Percentiles rank a stretch among this genome's conserved stretches.
These are phyloP conservation scores for Pseudogymnoascus sp. DNA, from an alignment of 2,329 filamentous ascomycete genomes.

Conservation along the genomic window DNA sequence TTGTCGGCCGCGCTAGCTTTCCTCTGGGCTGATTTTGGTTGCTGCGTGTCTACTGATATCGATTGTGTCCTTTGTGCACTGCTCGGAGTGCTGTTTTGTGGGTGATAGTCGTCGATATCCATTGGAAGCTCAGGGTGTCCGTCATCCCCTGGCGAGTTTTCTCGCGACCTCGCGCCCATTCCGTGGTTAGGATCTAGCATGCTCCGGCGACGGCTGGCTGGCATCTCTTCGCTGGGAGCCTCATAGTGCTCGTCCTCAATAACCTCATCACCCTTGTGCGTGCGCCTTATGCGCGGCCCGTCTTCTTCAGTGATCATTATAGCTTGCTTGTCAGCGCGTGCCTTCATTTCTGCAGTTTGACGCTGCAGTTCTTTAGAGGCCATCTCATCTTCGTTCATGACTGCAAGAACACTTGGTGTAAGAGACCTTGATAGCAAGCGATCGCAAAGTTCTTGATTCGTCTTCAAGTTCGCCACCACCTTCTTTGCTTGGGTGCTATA, in stretches of 20 bases:
- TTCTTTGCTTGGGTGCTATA: slow-evolving; percentile 62
- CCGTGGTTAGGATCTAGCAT: slow-evolving; percentile 31
- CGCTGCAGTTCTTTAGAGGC: slow-evolving; percentile 82
- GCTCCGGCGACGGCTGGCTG: slow-evolving; percentile 31
- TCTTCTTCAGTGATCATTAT: slow-evolving; percentile 69
- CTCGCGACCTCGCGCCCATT: slow-evolving; percentile 28
- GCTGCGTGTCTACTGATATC: slow-evolving; percentile 22
- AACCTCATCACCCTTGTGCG: slow-evolving; percentile 91
- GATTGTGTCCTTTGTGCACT: slow-evolving; percentile 12
- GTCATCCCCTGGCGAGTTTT: slow-evolving; percentile 29
- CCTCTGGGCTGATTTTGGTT: slow-evolving; percentile 7
- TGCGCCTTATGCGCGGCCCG: slow-evolving; percentile 73
- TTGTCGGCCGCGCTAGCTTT: slow-evolving; percentile 28
- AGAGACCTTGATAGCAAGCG: slow-evolving; percentile 67
- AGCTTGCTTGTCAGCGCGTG: slow-evolving; percentile 72
- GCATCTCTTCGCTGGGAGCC: slow-evolving; percentile 29
- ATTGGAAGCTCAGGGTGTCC: slow-evolving; percentile 23
- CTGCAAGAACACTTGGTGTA: slow-evolving; percentile 67
- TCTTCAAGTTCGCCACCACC: slow-evolving; percentile 80
- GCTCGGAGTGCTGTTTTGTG: slow-evolving; percentile 22
- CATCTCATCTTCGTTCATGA: slow-evolving; percentile 85
- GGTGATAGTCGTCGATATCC: slow-evolving; percentile 25
- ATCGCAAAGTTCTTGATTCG: slow-evolving; percentile 70
- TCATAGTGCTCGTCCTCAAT: slow-evolving; percentile 63
- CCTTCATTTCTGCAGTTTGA: slow-evolving; percentile 68